Base-by-base conservation (phyloP, 2,329 filamentous ascomycete genomes). In the Alternaria infectoria region DNA sequence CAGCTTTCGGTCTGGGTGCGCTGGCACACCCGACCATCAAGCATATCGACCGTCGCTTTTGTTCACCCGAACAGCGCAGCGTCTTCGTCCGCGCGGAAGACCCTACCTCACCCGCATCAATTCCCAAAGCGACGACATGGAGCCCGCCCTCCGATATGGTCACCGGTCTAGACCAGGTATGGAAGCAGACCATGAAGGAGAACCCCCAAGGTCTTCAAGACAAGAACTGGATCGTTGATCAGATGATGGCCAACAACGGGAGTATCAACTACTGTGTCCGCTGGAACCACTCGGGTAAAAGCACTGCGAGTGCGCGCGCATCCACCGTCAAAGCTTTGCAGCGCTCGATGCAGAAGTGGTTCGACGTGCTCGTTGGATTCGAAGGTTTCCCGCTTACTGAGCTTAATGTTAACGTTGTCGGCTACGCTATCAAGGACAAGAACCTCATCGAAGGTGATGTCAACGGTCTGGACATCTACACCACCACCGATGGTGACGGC, bases 301-400 rank as follows among this genome's bases (percentile, higher is more conserved):
- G 81, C 30, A 81, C 78, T 2, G 80, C 79, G 5, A 77, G 77
- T 3, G 74, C 82, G 52, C 81, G 82, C 10, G 70, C 72, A n/a
- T 69, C 79, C 43, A 75, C 82, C 40, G 77, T 77, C 40, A 59
- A 69, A 10, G 78, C 78, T 1, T 69, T 82, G 3, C 74, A 81
- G 54, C 69, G 69, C 21, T 76, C 76, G 6, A 73, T 82, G 69
- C 70, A 79, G 56, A 79, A 79, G 61, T 84, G 81, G 82, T 81
- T 82, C 58, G 81, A 82, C 61, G 79, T 80, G 62, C 75, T 84
- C 19, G 79, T 80, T 15, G 82, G 82, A 28, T 84, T 79, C 46
- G 82, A 83, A 45, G 81, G 80, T 56, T 84, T 83, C 71, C 82
- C 83, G 2, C 81, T 79, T 40, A 71, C 70, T 57, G 72, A 77